Evolutionary conservation across 208 protist species (phyloP).

Genomic region (Wallacemonas sp.): DNA sequence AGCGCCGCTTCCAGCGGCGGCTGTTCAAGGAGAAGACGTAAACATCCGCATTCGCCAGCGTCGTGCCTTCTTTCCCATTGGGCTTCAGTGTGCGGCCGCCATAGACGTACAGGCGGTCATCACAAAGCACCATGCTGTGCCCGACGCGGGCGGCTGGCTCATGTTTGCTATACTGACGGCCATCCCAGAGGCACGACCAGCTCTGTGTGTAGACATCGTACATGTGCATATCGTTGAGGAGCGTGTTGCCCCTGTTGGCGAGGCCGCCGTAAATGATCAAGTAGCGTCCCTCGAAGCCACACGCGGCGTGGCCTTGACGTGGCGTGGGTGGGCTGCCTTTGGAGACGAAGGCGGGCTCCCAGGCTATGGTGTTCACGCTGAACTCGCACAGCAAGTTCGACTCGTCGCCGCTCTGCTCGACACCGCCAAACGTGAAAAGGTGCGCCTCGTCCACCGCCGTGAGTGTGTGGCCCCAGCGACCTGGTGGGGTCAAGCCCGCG

Average conservation of each 20-base stretch:
- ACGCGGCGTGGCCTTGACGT: slow-evolving; percentile 74
- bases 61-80: slow-evolving; percentile 16
- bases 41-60: slow-evolving; percentile 34
- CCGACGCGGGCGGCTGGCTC: slow-evolving; percentile 67
- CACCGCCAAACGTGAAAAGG: slow-evolving; percentile 70
- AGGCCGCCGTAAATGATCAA: slow-evolving; percentile 72
- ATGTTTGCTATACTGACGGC: slow-evolving; percentile 38
- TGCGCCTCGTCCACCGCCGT: slow-evolving; percentile 42
- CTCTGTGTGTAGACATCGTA: slow-evolving; percentile 57
- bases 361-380: slow-evolving; percentile 54
- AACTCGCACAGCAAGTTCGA: slow-evolving; percentile 58
- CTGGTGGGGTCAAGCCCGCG: slow-evolving; percentile 50
- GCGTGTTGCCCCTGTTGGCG: slow-evolving; percentile 24
- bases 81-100: slow-evolving; percentile 53
- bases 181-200: slow-evolving; percentile 69
- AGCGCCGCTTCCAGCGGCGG: slow-evolving; percentile 43
- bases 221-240: slow-evolving; percentile 64
- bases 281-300: slow-evolving; percentile 60
- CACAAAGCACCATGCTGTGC: slow-evolving; percentile 69
- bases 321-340: slow-evolving; percentile 27
- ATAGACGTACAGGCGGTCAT: slow-evolving; percentile 75
- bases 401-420: slow-evolving; percentile 42
- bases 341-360: slow-evolving; percentile 61
- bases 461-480: slow-evolving; percentile 75
- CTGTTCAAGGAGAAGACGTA: slow-evolving; percentile 70